Conservation (phyloP, 2,329 filamentous ascomycete species). For the Clarireedia monteithiana region DNA sequence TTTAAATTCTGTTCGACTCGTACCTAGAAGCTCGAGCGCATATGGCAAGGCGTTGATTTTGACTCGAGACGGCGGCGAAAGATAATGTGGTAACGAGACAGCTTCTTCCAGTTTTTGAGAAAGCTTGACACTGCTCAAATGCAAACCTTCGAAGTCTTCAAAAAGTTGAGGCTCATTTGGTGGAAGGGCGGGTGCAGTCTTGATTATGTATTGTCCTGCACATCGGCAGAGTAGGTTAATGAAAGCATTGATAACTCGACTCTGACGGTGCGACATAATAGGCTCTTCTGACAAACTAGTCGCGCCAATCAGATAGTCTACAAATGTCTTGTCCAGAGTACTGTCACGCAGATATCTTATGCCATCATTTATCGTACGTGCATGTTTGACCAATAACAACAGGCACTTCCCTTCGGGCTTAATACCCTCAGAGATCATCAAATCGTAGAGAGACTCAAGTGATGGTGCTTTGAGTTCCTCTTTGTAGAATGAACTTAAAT, state of each 20-base stretch:
- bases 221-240: conserved; percentile 41
- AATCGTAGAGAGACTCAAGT: conserved; percentile 47
- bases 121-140: background rate
- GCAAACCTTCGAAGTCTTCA: background rate
- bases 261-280: conserved; percentile 22
- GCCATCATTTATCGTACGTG: conserved; percentile 39
- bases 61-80: background rate
- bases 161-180: background rate
- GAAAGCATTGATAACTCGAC: conserved; percentile 40
- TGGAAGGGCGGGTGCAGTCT: conserved; percentile 23
- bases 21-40: conserved; percentile 17
- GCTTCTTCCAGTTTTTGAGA: background rate
- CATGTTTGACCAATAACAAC: conserved; percentile 46
- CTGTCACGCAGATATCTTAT: conserved; percentile 44
- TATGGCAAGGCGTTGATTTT: conserved; percentile 9
- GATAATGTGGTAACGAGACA: background rate
- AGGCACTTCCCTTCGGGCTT: conserved; percentile 43
- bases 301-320: conserved; percentile 14
- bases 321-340: conserved; percentile 14
- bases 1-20: conserved; percentile 16
- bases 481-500: conserved; percentile 56
- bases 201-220: background rate
- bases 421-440: conserved; percentile 46
- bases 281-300: conserved; percentile 6
- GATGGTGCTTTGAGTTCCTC: conserved; percentile 52